Evolutionary conservation across 305 asterid species (phyloP).

Genomic region (Rubia tinctorum): DNA sequence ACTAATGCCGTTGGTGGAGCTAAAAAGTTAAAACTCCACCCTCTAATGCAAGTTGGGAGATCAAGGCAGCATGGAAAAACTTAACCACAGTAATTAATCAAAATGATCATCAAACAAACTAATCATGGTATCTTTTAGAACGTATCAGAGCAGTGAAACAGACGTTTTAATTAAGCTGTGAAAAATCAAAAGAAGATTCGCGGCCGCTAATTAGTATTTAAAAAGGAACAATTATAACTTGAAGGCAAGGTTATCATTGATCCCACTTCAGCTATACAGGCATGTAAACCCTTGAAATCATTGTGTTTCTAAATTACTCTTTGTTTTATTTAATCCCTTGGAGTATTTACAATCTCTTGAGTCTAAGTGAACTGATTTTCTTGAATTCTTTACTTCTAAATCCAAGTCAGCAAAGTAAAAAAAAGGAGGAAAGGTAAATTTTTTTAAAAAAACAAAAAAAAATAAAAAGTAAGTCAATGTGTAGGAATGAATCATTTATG

Average conservation of each 20-base stretch:
- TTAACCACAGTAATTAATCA: constrained; percentile 2
- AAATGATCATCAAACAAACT: constrained; percentile 29
- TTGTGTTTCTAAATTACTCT: constrained; percentile 35
- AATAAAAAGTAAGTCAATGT: constrained; percentile 7
- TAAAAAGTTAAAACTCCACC: too few species aligned
- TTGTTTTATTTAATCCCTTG: neutral
- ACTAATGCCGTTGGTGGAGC: too few species aligned
- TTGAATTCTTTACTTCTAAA: neutral
- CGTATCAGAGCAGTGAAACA: constrained; percentile 16
- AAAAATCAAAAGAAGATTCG: constrained; percentile 12
- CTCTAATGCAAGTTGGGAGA: neutral
- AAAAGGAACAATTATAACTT: constrained; percentile 22
- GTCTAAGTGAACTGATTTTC: neutral
- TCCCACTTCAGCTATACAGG: constrained; percentile 38
- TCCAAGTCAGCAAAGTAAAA: neutral
- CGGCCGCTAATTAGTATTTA: constrained; percentile 18
- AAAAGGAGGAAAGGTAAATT: neutral
- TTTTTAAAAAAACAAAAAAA: neutral
- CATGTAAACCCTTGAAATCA: constrained; percentile 32
- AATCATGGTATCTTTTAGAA: constrained; percentile 18
- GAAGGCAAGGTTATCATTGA: constrained; percentile 33
- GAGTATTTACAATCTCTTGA: neutral
- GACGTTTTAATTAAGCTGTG: neutral
- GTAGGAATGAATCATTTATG: constrained; percentile 23
- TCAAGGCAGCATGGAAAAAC: constrained; percentile 12